Percentiles rank a stretch among this genome's conserved stretches.
phyloP scores from a whole-genome alignment of 2,329 filamentous ascomycete species.

The Periconia digitata region DNA sequence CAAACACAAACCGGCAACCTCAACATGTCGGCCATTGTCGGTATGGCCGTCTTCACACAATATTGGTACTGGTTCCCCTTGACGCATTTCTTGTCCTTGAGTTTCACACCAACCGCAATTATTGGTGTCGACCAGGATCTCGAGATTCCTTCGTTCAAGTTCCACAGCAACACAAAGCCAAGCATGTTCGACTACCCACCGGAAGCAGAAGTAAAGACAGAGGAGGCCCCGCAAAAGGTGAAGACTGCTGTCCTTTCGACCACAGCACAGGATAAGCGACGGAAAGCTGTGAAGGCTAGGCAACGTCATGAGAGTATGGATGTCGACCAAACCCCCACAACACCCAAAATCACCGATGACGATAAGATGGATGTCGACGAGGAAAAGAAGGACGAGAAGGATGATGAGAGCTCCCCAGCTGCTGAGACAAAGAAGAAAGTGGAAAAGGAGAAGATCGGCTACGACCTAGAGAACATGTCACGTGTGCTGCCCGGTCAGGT shows the following conservation, averaged over 20 bases:
- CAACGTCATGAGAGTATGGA: slow-evolving; percentile 95
- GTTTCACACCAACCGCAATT: slow-evolving; percentile 94
- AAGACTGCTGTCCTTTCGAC: slow-evolving; percentile 95
- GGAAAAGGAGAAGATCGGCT: slow-evolving; percentile 96
- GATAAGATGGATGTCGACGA: slow-evolving; percentile 84
- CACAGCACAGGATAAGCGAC: slow-evolving; percentile 92
- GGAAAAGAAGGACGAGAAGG: slow-evolving; percentile 53
- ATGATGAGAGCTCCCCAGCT: slow-evolving; percentile 53
- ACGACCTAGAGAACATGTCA: slow-evolving; percentile 96
- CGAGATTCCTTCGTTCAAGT: slow-evolving; percentile 91
- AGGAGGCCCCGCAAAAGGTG: slow-evolving; percentile 90
- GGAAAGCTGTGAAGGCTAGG: slow-evolving; percentile 91
- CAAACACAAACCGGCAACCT: slow-evolving; percentile 98
- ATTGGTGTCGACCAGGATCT: slow-evolving; percentile 93
- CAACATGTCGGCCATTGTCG: slow-evolving; percentile 97
- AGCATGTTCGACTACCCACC: slow-evolving; percentile 98
- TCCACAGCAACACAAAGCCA: slow-evolving; percentile 90
- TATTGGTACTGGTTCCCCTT: slow-evolving; percentile 99
- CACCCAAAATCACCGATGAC: slow-evolving; percentile 65
- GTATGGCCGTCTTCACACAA: slow-evolving; percentile 97
- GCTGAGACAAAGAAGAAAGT: slow-evolving; percentile 77
- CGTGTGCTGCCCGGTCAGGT: slow-evolving; percentile 89
- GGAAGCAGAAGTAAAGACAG: slow-evolving; percentile 90
- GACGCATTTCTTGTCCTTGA: slow-evolving; percentile 93
- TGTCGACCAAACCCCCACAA: slow-evolving; percentile 76